Conservation (phyloP, 352 stramenopile genomes). For the Pythium biforme region DNA sequence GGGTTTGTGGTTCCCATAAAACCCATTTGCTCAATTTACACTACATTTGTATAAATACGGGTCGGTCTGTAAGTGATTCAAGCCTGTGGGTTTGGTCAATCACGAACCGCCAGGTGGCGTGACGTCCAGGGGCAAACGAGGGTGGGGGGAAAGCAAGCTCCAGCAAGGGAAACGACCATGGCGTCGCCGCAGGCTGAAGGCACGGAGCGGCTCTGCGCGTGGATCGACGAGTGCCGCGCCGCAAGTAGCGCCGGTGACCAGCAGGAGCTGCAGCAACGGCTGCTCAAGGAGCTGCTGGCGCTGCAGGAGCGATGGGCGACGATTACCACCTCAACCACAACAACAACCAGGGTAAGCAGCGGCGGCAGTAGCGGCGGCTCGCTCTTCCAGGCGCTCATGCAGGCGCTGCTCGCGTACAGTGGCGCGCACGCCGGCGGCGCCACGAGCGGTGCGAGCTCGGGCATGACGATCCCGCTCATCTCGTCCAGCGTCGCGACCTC, state of each 20-base stretch:
- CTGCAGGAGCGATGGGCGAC: constrained; percentile 57
- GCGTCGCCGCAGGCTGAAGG: constrained; percentile 11
- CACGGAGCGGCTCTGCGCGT: constrained; percentile 27
- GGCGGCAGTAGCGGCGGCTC: constrained; percentile 8
- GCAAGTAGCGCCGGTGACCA: constrained; percentile 16
- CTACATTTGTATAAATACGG: constrained; percentile 11
- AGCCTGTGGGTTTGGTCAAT: constrained; percentile 24
- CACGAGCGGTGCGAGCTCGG: constrained; percentile 29
- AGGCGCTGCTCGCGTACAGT: constrained; percentile 70
- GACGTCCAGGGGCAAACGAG: background rate
- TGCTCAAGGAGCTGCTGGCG: constrained; percentile 47
- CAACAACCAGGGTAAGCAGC: background rate
- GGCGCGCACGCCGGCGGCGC: constrained; percentile 38
- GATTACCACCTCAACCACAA: constrained; percentile 25
- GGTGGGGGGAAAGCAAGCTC: background rate
- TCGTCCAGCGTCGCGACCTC: constrained; percentile 51
- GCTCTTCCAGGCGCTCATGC: constrained; percentile 65
- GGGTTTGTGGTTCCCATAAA: background rate
- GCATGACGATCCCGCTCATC: constrained; percentile 52
- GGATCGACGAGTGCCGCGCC: constrained; percentile 29
- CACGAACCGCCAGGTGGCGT: constrained; percentile 24
- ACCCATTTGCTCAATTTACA: background rate
- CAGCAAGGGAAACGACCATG: constrained; percentile 12
- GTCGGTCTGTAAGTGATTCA: background rate
- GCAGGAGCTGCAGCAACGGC: constrained; percentile 26